A percentile compares a stretch with the other conserved stretches of the same genome.
Conservation (phyloP, 805 yeast species). For the Candida ficus region DNA sequence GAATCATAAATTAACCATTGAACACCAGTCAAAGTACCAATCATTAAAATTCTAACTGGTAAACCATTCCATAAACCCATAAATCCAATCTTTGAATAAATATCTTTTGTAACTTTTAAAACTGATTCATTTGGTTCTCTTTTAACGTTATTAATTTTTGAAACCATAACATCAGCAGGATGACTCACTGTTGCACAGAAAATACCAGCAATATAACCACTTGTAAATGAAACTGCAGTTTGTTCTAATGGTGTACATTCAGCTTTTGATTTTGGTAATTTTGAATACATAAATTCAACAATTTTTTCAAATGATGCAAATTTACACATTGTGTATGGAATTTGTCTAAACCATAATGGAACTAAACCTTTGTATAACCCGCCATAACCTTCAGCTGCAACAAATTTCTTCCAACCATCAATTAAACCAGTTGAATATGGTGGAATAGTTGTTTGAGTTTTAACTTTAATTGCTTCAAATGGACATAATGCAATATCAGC, state of each 20-base stretch:
- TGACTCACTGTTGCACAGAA: slow-evolving; percentile 94
- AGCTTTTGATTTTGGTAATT: slow-evolving; percentile 65
- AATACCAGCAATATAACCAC: slow-evolving; percentile 97
- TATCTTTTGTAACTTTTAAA: slow-evolving; percentile 63
- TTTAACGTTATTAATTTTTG: slow-evolving; percentile 72
- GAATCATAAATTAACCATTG: slow-evolving; percentile 98
- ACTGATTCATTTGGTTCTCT: slow-evolving; percentile 59
- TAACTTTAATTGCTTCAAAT: slow-evolving; percentile 90
- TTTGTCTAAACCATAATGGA: slow-evolving; percentile 94
- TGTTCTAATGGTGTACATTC: slow-evolving; percentile 72
- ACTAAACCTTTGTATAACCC: slow-evolving; percentile 84
- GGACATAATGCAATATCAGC: slow-evolving; percentile 93
- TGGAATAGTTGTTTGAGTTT: slow-evolving; percentile 89
- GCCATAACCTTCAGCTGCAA: slow-evolving; percentile 61
- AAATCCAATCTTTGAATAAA: slow-evolving; percentile 82
- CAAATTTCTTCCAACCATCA: slow-evolving; percentile 64
- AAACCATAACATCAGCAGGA: slow-evolving; percentile 99
- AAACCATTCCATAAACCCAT: slow-evolving; percentile 93
- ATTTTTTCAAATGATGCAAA: slow-evolving; percentile 92
- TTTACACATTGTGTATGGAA: slow-evolving; percentile 98
- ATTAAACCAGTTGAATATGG: slow-evolving; percentile 63
- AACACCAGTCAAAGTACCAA: slow-evolving; percentile 94
- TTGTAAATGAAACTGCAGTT: slow-evolving; percentile 90
- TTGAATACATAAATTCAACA: slow-evolving; percentile 71
- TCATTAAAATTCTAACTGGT: slow-evolving; percentile 91